These are phyloP conservation scores for Sphagnum tenellum DNA, from an alignment of 225 moss, liverwort and hornwort genomes.

Conservation along the genomic window DNA sequence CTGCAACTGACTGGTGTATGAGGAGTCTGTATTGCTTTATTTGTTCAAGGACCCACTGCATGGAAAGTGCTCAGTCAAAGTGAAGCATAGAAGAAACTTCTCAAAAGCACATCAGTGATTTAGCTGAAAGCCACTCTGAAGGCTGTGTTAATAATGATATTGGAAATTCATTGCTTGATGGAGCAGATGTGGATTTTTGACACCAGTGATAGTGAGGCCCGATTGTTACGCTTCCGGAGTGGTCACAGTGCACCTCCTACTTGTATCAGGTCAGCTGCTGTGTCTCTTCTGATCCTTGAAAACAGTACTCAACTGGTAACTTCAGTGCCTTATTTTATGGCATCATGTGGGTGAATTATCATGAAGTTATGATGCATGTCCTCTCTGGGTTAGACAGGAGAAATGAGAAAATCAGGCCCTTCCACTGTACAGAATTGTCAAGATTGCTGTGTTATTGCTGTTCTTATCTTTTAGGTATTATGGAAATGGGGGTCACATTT, in stretches of 20 bases:
- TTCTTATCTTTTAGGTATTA: conserved; percentile 40
- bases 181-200: conserved; percentile 98
- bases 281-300: not conserved
- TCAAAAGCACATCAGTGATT: no score
- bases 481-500: conserved; percentile 66
- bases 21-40: no score
- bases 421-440: no score
- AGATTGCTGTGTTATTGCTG: not conserved
- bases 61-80: no score
- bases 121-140: no score
- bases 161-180: no score
- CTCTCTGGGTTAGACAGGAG: no score
- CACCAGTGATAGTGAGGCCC: conserved; percentile 75
- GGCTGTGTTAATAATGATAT: no score
- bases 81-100: no score
- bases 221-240: conserved; percentile 73
- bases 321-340: not conserved
- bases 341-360: not conserved
- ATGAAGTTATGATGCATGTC: not conserved
- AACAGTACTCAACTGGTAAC: not conserved
- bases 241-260: conserved; percentile 96
- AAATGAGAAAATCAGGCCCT: no score
- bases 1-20: no score
- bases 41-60: no score
- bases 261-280: conserved; percentile 28